Base-by-base conservation (phyloP, 75 land plant species). In the Pinus taeda region DNA sequence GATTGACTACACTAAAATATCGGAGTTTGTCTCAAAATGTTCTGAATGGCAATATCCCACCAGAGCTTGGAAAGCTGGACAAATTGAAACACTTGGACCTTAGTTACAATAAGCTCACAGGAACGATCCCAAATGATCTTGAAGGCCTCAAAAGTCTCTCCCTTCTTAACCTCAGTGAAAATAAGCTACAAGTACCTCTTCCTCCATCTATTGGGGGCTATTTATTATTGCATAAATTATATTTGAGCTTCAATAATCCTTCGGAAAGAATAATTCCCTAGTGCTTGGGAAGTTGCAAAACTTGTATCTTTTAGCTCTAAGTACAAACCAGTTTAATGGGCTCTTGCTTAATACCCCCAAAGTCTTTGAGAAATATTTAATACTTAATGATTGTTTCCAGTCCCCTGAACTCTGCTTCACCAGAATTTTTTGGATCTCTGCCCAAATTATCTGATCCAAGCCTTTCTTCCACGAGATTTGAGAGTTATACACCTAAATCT, bases 61-160 rank as follows among this genome's bases (percentile, higher is more conserved):
- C 15, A 4, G 85, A 78, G 66, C 57, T 90, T 21, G 91, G 89
- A 33, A 57, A 45, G 74, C 73, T 86, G 42, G 71, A 74, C 15
- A 61, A 24, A 17, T 79, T 90, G 39, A 78, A 86, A 77, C 85
- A 82, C 59, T 80, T 90, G 55, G 89, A 90, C 53, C 74, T 90
- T 9, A 86, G 89, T 65, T 81, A 84, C 85, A 90, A 90, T 75
- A 20, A n/a, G 49, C 57, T 80, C 33, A 29, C 74, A 1, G 74
- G 79, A 33, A 24, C 55, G 1, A n/a, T 78, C 5, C 79, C 79
- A 22, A 3, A 45, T 69, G 1, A 24, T n/a, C 3, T 72, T 36
- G 82, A 71, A 53, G 60, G 37, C 24, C 82, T 82, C 56, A 53
- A 57, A 18, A 33, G 0, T 1, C 33, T 33, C 33, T 33, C 33